Percentiles rank a stretch among this genome's conserved stretches.
phyloP scores from a whole-genome alignment of 495 filamentous ascomycete genomes.

The Trypethelium eluteriae region DNA sequence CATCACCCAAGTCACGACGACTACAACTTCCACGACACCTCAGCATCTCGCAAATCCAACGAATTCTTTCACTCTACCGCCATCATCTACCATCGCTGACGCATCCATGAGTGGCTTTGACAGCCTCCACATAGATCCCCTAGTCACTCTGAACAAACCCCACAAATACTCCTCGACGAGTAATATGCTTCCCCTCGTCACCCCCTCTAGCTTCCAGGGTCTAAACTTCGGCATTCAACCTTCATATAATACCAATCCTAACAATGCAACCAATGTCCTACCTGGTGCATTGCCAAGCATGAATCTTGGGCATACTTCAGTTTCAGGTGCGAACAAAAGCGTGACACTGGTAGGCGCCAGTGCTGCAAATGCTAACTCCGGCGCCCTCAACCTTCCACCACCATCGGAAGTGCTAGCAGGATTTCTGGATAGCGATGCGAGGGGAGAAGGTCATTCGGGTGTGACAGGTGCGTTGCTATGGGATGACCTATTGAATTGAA shows the following conservation, averaged over 20 bases:
- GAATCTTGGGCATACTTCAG: not conserved
- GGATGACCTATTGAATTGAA: constrained; percentile 15
- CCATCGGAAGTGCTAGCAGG: constrained; percentile 23
- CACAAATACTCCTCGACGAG: not conserved
- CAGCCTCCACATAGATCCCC: constrained; percentile 24
- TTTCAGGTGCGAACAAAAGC: not conserved
- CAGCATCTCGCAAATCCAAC: not conserved
- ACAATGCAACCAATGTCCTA: constrained; percentile 2
- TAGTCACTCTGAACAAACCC: constrained; percentile 24
- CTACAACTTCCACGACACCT: not conserved
- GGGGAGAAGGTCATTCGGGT: constrained; percentile 5
- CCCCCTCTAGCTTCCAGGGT: not conserved
- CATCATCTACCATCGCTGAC: constrained; percentile 13
- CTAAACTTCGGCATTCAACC: constrained; percentile 17
- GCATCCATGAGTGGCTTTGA: constrained; percentile 17
- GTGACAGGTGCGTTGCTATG: not conserved
- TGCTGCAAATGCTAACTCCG: constrained; percentile 11
- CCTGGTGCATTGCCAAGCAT: not conserved
- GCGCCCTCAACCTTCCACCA: constrained; percentile 23
- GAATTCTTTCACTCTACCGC: not conserved
- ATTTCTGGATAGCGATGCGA: constrained; percentile 16
- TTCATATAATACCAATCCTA: constrained; percentile 13
- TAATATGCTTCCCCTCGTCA: not conserved
- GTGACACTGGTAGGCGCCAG: not conserved
- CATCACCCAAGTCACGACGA: not conserved